Base-by-base conservation (phyloP, 2,329 filamentous ascomycete genomes). In the Berkeleyomyces basicola region DNA sequence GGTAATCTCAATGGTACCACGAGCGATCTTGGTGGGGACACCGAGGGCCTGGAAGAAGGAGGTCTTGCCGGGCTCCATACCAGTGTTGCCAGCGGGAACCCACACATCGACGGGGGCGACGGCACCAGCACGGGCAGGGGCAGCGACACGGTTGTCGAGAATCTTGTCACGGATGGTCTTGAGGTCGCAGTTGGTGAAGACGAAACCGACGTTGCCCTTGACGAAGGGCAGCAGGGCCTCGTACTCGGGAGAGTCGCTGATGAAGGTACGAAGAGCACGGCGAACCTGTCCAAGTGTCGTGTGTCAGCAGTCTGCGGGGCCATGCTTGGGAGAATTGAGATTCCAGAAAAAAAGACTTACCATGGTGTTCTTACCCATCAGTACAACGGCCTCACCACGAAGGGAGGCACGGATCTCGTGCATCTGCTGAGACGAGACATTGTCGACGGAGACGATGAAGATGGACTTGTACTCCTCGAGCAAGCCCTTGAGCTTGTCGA, bases 301-400 rank as follows among this genome's bases (percentile, higher is more conserved):
- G 23, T 23, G 23, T 23, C 23, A 23, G 23, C 23, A 2, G 23
- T 23, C 23, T 23, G 23, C 23, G 23, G 23, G 23, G 23, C 2
- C 23, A 23, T 23, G 23, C 23, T 23, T 23, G 23, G 23, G 23
- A 23, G 9, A 44, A 53, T n/a, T 51, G 10, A 40, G 36, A 44
- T 23, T 23, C 23, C 23, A 23, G 23, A 23, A 14, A 16, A 49
- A 61, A 59, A 43, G 4, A 70, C 81, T 65, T 78, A 93, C 92
- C 93, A 99, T 99, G 79, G 93, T 99, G 86, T 99, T 99, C 87
- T 96, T 97, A 76, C 92, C 93, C 93, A 97, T 97, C 80, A 99
- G 83, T 72, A 99, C 91, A 71, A 97, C 88, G 79, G 84, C 91
- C 78, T 95, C 80, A 67, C 86, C 87, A 76, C 93, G 91, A 77